These are phyloP conservation scores for Lodderomyces beijingensis DNA, from an alignment of 1,139 yeast genomes.

Conservation along the genomic window DNA sequence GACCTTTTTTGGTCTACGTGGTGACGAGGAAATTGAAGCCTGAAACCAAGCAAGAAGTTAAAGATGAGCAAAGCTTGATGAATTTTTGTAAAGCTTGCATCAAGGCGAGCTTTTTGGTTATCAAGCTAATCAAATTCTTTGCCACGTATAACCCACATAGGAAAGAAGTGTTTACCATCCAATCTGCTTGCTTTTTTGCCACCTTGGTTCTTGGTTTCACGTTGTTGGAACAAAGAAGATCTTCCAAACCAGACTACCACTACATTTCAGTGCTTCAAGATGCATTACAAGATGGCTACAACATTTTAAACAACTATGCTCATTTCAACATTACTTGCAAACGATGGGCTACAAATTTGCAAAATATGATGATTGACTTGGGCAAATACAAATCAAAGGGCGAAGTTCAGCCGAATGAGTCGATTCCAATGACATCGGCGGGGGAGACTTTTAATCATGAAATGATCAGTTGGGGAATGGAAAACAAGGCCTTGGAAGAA, in stretches of 20 bases:
- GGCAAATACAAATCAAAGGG: constrained; percentile 2
- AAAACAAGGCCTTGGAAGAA: constrained; percentile 12
- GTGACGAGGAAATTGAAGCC: constrained; percentile 11
- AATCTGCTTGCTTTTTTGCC: constrained; percentile 12
- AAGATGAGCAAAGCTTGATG: constrained; percentile 11
- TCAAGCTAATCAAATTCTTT: constrained; percentile 13
- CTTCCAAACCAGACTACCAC: constrained; percentile 11
- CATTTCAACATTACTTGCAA: constrained; percentile 12
- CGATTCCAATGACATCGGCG: constrained; percentile 7
- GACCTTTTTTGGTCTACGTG: constrained; percentile 41
- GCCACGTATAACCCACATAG: constrained; percentile 7
- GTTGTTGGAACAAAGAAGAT: constrained; percentile 12
- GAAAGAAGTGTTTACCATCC: constrained; percentile 13
- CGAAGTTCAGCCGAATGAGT: background rate
- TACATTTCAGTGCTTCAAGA: constrained; percentile 13
- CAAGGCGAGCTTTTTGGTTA: constrained; percentile 15
- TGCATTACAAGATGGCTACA: constrained; percentile 11
- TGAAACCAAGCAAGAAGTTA: constrained; percentile 10
- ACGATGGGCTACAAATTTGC: constrained; percentile 12
- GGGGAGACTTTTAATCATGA: constrained; percentile 12
- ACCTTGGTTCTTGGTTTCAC: constrained; percentile 13
- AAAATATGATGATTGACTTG: constrained; percentile 9
- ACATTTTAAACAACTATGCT: constrained; percentile 9
- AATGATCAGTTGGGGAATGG: constrained; percentile 11
- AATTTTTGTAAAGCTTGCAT: constrained; percentile 16